Base-by-base conservation (phyloP, 345 rosid species). In the Clarkia xantiana region DNA sequence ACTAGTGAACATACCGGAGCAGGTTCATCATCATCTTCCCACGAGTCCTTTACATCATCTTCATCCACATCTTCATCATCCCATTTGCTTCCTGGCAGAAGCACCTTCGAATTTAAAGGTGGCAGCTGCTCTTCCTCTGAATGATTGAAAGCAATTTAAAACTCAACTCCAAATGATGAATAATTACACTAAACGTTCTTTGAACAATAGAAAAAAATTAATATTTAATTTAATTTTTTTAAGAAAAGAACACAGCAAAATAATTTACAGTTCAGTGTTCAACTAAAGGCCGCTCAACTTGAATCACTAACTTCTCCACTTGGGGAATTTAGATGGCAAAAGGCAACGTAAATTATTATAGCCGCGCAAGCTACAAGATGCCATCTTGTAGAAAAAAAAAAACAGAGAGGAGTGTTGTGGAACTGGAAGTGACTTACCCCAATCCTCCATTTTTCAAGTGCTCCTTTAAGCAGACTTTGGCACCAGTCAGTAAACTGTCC, bases 21-120 rank as follows among this genome's bases (percentile, higher is more conserved):
- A 53, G 80, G 78, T 64, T 84, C 87, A 58, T 89, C 94, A 43
- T 93, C 99, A 67, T 87, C 96, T 63, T 91, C 99, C 99, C 96
- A 91, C 10, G 99, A 91, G 36, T 91, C 99, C 67, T 87, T 93
- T 52, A 93, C 72, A 62, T 80, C 95, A 64, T 69, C 49, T 11
- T 84, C 96, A 61, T 93, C 96, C 43, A 71, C 75, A 62, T 93
- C 96, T 56, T 91, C 99, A 56, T 84, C 99, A 58, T 93, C 94
- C 99, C 99, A 93, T 4, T 60, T 65, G 43, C 56, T 82, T 77
- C 68, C 71, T 25, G 74, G 68, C 16, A 52, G 76, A 44, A 54
- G 76, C 44, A 54, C 79, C 74, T 87, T 82, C 4, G 56, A 36
- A 61, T 49, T 44, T 7, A 86, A 45, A 48, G 94, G 67, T 63